A percentile compares a stretch with the other conserved stretches of the same genome.
phyloP scores from a whole-genome alignment of 495 filamentous ascomycete genomes.

The Astrothelium subdiscretum region DNA sequence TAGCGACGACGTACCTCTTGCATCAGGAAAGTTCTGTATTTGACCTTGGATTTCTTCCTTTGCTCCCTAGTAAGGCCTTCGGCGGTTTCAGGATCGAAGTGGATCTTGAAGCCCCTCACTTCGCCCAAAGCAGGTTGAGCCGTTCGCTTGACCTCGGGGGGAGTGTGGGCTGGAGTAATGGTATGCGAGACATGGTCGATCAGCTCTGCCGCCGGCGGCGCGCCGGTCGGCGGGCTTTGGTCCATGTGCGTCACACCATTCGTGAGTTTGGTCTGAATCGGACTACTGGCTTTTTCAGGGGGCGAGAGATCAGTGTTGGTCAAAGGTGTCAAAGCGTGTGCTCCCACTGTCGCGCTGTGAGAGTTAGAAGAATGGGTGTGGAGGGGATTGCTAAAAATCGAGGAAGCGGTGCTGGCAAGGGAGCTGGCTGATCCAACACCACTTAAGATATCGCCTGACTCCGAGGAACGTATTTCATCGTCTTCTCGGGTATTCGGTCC shows the following conservation, averaged over 20 bases:
- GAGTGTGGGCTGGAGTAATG: conserved; percentile 41
- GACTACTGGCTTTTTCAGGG: conserved; percentile 44
- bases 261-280: conserved; percentile 31
- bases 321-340: conserved; percentile 58
- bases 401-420: conserved; percentile 50
- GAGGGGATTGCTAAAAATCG: conserved; percentile 44
- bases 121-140: conserved; percentile 49
- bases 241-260: conserved; percentile 20
- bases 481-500: conserved; percentile 14
- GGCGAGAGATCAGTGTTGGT: conserved; percentile 70
- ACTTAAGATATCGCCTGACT: conserved; percentile 50
- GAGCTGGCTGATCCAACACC: conserved; percentile 57
- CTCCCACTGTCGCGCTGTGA: conserved; percentile 35
- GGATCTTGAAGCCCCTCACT: conserved; percentile 55
- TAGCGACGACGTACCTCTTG: conserved; percentile 28
- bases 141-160: conserved; percentile 42
- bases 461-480: conserved; percentile 45
- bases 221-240: conserved; percentile 11
- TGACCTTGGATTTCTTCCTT: conserved; percentile 53
- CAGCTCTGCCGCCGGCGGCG: conserved; percentile 10
- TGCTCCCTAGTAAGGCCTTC: conserved; percentile 46
- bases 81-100: conserved; percentile 66
- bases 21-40: conserved; percentile 57
- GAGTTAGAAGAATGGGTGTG: conserved; percentile 32
- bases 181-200: conserved; percentile 7